A percentile compares a stretch with the other conserved stretches of the same genome.
phyloP scores from a whole-genome alignment of 306 rosid species.

The Cucumis melo region DNA sequence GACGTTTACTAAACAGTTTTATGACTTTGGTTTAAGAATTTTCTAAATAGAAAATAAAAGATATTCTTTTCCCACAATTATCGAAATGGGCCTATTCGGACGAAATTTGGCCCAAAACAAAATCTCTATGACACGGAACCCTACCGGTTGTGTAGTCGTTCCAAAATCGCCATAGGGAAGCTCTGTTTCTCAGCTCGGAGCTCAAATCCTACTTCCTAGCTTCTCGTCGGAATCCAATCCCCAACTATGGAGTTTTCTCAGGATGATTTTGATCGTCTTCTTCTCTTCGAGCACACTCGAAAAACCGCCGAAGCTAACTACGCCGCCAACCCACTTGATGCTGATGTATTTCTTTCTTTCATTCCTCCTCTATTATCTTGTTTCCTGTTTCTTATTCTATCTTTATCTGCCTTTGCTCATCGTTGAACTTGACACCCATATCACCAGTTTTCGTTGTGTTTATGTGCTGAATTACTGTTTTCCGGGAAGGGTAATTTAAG shows the following conservation, averaged over 20 bases:
- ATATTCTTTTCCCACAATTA: too few species aligned
- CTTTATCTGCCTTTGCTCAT: not conserved
- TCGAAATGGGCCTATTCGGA: not conserved
- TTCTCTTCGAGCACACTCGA: constrained; percentile 39
- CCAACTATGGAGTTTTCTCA: constrained; percentile 48
- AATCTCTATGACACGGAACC: not conserved
- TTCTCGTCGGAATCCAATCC: not conserved
- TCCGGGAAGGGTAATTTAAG: not conserved
- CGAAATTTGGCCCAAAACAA: not conserved
- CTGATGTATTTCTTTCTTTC: constrained; percentile 23
- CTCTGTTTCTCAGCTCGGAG: not conserved
- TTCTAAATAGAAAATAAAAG: too few species aligned
- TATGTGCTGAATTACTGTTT: not conserved
- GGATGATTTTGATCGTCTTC: constrained; percentile 40
- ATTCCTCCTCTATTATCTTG: not conserved
- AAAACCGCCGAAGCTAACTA: constrained; percentile 47
- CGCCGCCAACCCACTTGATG: constrained; percentile 50
- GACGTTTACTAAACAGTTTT: too few species aligned
- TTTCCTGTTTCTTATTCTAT: not conserved
- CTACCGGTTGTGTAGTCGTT: not conserved
- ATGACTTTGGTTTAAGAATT: too few species aligned
- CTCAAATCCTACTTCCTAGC: not conserved
- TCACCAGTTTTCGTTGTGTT: not conserved
- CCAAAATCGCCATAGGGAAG: not conserved
- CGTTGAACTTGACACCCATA: not conserved